Conservation (phyloP, 2,329 filamentous ascomycete species). For the Aspergillus terreus region DNA sequence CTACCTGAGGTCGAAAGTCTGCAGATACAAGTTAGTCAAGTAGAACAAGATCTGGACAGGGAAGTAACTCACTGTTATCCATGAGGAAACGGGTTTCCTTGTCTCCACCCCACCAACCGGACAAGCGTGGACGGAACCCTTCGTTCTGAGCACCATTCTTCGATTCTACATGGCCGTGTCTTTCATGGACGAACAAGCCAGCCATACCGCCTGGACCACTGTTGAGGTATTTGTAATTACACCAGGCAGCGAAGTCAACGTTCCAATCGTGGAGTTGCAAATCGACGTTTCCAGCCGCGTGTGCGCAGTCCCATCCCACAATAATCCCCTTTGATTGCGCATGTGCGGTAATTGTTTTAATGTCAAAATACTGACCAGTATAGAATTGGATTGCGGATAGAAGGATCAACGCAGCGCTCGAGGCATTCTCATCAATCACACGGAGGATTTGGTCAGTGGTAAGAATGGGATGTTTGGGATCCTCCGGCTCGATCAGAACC, state of each 20-base stretch:
- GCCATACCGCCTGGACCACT: constrained; percentile 78
- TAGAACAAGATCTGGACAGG: neutral
- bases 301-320: constrained; percentile 85
- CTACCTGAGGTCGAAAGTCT: constrained; percentile 69
- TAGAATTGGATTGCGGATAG: constrained; percentile 91
- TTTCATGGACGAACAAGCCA: constrained; percentile 75
- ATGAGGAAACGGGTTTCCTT: constrained; percentile 75
- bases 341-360: constrained; percentile 71
- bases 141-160: constrained; percentile 36
- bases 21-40: constrained; percentile 11
- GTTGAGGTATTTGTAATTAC: constrained; percentile 93
- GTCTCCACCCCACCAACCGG: constrained; percentile 85
- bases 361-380: constrained; percentile 84
- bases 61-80: constrained; percentile 56
- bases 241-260: constrained; percentile 90
- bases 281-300: constrained; percentile 80
- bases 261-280: constrained; percentile 80
- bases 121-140: constrained; percentile 62
- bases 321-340: constrained; percentile 68
- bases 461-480: constrained; percentile 54
- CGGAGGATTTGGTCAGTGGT: constrained; percentile 68
- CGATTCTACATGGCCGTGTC: constrained; percentile 53
- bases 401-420: constrained; percentile 69
- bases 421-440: constrained; percentile 70
- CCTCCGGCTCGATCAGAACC: constrained; percentile 67